Base-by-base conservation (phyloP, 140 eudicot genomes). In the Stevia rebaudiana region DNA sequence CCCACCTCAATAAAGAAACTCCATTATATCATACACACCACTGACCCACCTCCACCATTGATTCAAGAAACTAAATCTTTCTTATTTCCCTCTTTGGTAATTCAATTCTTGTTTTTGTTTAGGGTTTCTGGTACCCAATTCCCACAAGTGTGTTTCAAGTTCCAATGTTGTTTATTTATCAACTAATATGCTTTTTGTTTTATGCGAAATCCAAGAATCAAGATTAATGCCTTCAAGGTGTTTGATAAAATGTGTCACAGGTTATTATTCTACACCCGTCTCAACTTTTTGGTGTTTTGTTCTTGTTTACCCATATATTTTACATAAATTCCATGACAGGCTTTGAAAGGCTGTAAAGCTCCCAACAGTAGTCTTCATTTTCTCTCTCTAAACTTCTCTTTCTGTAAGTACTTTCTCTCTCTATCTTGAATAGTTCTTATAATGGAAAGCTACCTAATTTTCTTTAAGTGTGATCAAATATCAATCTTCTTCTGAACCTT, bases 261-360 rank as follows among this genome's bases (percentile, higher is more conserved):
- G 35, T 49, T 65, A 3, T 49, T n/a, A n/a, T n/a, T n/a, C n/a
- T n/a, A n/a, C n/a, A n/a, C n/a, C n/a, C n/a, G n/a, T 36, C 36
- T 55, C 25, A 41, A 11, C 28, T 46, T 61, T 39, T 61, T 28
- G 39, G 17, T 24, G 53, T 24, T 28, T 35, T 39, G 18, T 24
- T 5, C 68, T 37, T 42, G 72, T 67, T 67, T 43, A 72, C 56
- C 59, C 61, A 67, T 28, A 31, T 69, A 41, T 31, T 67, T 62
- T 70, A n/a, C 31, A 62, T 72, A 76, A 74, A 68, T 53, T 80
- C 79, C 19, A 35, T 77, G 75, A 41, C 86, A 70, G 87, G 43
- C 28, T 78, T 78, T 65, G 61, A 74, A 81, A 65, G 83, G 83
- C 78, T 74, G 81, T 69, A 73, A 77, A 78, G 74, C 74, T 61